phyloP scores from a whole-genome alignment of 1,284 basidiomycete genomes.

The Uromyces viciae-fabae region DNA sequence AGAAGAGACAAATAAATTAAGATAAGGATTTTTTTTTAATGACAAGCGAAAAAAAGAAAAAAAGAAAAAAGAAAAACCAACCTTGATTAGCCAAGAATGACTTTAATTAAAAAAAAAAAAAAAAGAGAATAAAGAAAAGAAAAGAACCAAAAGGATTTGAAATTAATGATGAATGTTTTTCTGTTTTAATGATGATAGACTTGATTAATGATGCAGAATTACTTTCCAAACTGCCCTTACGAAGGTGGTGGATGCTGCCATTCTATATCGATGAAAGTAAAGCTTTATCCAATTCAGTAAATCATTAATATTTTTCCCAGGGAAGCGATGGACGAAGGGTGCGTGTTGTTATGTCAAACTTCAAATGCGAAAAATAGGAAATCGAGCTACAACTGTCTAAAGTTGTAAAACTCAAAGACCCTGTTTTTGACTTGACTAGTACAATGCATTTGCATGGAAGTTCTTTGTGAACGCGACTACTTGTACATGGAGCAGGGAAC shows the following conservation, averaged over 20 bases:
- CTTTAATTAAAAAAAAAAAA: not conserved
- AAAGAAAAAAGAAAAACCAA: not conserved
- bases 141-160: not conserved
- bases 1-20: not conserved
- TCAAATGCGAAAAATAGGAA: too few relatives aligned
- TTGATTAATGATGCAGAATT: not conserved
- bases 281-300: too few relatives aligned
- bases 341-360: too few relatives aligned
- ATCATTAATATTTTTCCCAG: too few relatives aligned
- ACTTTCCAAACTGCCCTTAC: slow-evolving; percentile 23
- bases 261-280: too few relatives aligned
- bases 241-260: slow-evolving; percentile 7
- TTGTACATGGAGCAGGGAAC: too few relatives aligned
- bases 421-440: too few relatives aligned
- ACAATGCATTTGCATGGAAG: too few relatives aligned
- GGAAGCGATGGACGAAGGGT: too few relatives aligned
- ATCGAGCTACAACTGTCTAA: too few relatives aligned
- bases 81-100: not conserved
- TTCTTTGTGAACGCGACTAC: too few relatives aligned
- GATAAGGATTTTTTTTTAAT: not conserved
- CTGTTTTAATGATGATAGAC: not conserved
- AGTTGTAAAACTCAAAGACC: too few relatives aligned
- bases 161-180: not conserved
- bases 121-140: not conserved
- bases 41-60: not conserved